Conservation (phyloP, 163 green algal species). For the Smithsoniella earleae region DNA sequence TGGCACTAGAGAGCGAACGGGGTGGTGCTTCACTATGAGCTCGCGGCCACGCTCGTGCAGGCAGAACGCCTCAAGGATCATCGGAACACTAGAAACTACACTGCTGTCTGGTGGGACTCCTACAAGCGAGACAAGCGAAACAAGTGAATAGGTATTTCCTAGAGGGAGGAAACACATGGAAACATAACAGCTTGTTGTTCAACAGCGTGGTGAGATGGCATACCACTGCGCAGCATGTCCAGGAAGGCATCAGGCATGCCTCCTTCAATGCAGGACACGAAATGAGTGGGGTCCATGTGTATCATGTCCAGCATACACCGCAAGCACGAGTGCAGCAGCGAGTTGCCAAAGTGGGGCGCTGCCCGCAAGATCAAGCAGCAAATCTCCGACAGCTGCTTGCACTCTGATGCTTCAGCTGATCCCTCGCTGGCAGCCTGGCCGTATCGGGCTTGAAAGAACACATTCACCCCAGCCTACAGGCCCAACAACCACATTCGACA, state of each 20-base stretch:
- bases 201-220: no score
- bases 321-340: not conserved
- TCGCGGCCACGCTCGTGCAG: not conserved
- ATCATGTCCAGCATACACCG: constrained; percentile 29
- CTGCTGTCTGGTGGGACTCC: constrained; percentile 6
- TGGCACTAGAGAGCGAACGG: constrained; percentile 1
- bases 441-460: constrained; percentile 28
- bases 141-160: not conserved
- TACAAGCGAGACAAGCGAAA: not conserved
- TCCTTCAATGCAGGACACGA: not conserved
- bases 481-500: no score
- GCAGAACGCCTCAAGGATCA: constrained; percentile 28
- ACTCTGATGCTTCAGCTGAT: not conserved
- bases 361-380: not conserved
- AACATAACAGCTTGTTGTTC: not conserved
- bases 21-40: constrained; percentile 9
- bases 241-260: constrained; percentile 25
- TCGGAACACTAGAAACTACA: not conserved
- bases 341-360: not conserved
- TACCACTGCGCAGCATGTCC: constrained; percentile 11
- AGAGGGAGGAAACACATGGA: not conserved
- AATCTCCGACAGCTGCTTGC: not conserved
- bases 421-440: constrained; percentile 9
- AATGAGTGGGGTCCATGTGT: constrained; percentile 22
- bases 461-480: constrained; percentile 16